These are phyloP conservation scores for Eucalyptus curtisii DNA, from an alignment of 345 rosid genomes.

Conservation along the genomic window DNA sequence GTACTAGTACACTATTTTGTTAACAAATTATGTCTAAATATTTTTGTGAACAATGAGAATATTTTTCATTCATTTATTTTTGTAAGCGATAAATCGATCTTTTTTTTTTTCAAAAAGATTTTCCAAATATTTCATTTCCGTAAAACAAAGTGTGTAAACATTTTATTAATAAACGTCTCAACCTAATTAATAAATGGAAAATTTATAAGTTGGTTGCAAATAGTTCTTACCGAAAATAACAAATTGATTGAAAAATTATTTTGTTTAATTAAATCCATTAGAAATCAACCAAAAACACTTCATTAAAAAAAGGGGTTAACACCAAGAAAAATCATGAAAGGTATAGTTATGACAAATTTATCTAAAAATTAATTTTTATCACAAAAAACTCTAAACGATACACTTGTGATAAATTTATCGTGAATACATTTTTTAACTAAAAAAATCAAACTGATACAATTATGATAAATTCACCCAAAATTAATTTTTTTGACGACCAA, in stretches of 20 bases:
- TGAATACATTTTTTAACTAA: too few species aligned
- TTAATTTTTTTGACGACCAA: too few species aligned
- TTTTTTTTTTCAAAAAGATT: neutral
- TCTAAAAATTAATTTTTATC: too few species aligned
- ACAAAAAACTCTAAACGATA: too few species aligned
- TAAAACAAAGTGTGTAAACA: neutral
- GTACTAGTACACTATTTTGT: neutral
- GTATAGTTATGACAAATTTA: too few species aligned
- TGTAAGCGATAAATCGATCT: rapidly evolving
- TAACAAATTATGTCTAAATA: neutral
- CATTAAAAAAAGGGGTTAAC: too few species aligned
- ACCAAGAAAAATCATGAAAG: too few species aligned
- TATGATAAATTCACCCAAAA: too few species aligned
- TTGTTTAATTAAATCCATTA: neutral
- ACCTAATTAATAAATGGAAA: neutral
- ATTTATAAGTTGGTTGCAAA: neutral
- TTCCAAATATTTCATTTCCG: neutral
- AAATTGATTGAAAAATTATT: neutral
- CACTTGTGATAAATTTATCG: too few species aligned
- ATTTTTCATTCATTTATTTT: neutral
- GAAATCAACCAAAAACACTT: neutral
- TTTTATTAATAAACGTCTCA: neutral
- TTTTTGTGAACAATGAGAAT: neutral
- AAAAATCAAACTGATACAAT: too few species aligned
- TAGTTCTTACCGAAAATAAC: neutral